Conservation (phyloP, 192 early-diverging fungal genomes). For the Backusella circina region DNA sequence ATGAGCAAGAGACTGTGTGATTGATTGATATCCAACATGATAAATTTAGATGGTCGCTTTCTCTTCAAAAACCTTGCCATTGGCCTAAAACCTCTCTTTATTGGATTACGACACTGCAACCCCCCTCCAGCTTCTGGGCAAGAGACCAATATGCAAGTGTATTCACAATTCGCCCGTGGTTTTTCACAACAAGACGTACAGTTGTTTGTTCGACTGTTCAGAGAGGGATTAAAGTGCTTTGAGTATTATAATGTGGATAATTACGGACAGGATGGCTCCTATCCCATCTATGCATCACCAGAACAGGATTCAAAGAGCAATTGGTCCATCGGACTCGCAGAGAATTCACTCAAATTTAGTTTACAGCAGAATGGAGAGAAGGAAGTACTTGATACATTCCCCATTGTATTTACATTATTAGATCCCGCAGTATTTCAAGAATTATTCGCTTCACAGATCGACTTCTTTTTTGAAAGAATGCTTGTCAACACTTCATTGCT, state of each 20-base stretch:
- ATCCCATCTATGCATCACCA: constrained; percentile 10
- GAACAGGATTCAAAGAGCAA: constrained; percentile 11
- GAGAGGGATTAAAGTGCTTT: constrained; percentile 78
- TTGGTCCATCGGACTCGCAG: constrained; percentile 20
- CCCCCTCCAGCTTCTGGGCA: constrained; percentile 41
- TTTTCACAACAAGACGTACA: constrained; percentile 70
- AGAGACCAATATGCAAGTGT: constrained; percentile 29
- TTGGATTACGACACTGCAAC: constrained; percentile 70
- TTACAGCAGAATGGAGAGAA: constrained; percentile 83
- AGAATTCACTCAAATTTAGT: constrained; percentile 45
- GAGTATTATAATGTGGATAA: constrained; percentile 78
- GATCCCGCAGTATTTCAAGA: constrained; percentile 94
- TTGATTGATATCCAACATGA: neutral
- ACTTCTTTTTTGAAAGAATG: constrained; percentile 80
- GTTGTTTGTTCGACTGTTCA: constrained; percentile 68
- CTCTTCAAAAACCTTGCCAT: constrained; percentile 86
- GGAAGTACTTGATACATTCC: constrained; percentile 88
- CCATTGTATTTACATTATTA: constrained; percentile 74
- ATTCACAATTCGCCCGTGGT: constrained; percentile 52
- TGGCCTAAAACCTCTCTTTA: constrained; percentile 80
- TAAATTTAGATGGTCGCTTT: constrained; percentile 69
- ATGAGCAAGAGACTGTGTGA: neutral
- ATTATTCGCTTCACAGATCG: constrained; percentile 86
- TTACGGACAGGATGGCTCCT: constrained; percentile 39
- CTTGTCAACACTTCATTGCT: constrained; percentile 76